Conservation (phyloP, 345 rosid genomes). For the Arabis alpina region DNA sequence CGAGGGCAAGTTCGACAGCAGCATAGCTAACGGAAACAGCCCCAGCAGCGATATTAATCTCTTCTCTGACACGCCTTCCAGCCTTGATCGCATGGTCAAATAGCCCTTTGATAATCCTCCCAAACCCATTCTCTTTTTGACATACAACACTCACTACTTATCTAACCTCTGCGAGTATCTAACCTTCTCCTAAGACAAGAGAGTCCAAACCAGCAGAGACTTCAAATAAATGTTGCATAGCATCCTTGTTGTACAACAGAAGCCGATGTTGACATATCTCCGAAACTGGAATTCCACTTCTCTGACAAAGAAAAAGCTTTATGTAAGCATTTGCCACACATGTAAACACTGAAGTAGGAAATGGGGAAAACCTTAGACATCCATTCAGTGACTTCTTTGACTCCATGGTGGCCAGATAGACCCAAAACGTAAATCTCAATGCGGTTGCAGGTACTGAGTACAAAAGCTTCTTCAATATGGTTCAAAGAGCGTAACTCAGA, state of each 20-base stretch:
- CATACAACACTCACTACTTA: constrained; percentile 75
- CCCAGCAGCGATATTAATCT: constrained; percentile 72
- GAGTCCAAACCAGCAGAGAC: constrained; percentile 97
- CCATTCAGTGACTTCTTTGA: constrained; percentile 86
- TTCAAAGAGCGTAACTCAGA: constrained; percentile 77
- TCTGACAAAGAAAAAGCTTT: constrained; percentile 49
- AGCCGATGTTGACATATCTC: constrained; percentile 76
- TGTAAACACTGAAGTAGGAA: background rate
- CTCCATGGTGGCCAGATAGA: constrained; percentile 74
- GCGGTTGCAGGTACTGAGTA: constrained; percentile 80
- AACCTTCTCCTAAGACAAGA: constrained; percentile 80
- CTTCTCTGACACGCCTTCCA: constrained; percentile 73
- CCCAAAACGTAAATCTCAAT: constrained; percentile 77
- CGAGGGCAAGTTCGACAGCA: constrained; percentile 71
- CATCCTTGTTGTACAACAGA: constrained; percentile 80
- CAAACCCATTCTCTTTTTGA: constrained; percentile 74
- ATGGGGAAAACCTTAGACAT: constrained; percentile 70
- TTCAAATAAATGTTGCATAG: constrained; percentile 84
- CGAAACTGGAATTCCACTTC: constrained; percentile 71
- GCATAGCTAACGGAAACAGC: constrained; percentile 85
- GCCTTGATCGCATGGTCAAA: constrained; percentile 75
- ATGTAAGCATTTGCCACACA: background rate
- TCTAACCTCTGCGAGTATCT: constrained; percentile 80
- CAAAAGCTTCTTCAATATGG: constrained; percentile 87
- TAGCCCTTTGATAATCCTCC: constrained; percentile 66